Evolutionary conservation across 2,329 filamentous ascomycete genomes (phyloP), one percentile per base, ranked within the genome.

Genomic region (Laburnicola sp.): DNA sequence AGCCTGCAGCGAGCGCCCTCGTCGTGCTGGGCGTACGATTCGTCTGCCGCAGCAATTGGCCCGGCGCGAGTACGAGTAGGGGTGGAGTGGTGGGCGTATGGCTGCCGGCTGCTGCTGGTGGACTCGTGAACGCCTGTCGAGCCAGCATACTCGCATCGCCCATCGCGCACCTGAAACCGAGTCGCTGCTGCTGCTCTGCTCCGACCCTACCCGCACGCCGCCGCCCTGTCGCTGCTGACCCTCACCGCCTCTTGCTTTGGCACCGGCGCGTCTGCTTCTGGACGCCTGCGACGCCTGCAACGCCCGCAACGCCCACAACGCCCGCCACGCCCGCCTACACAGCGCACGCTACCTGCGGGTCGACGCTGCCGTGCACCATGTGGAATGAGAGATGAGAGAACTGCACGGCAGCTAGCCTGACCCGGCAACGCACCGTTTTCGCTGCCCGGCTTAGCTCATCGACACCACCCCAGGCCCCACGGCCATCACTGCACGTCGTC

Each of bases 131-230:
- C 34, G 37, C 34, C 27, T 45, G 16, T 42, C 16, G 34, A 34
- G 32, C 44, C 47, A 11, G 34, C 11, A 45, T 6, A 26, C 34
- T 42, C 52, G 49, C 52, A 53, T 57, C 45, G 56, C 54, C 44
- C 34, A 2, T 9, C 6, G 7, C 21, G 48, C 47, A 53, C 43
- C 39, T 59, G 54, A 60, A 59, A 60, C 54, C 50, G 43, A 55
- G 44, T 57, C 40, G 35, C 45, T n/a, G n/a, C 23, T 54, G 58
- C 59, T 50, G 55, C 42, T 36, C 57, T 53, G 56, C 60, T 59
- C 65, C 65, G 63, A 64, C 46, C 54, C 57, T 53, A 63, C 58
- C 63, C 62, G 60, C 57, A 32, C 28, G 9, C 31, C 6, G 41
- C 32, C 42, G 43, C 47, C 38, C 27, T 6, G 10, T 38, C 39